These are phyloP conservation scores for Fusarium coicis DNA, from an alignment of 2,329 filamentous ascomycete species.

Conservation along the genomic window DNA sequence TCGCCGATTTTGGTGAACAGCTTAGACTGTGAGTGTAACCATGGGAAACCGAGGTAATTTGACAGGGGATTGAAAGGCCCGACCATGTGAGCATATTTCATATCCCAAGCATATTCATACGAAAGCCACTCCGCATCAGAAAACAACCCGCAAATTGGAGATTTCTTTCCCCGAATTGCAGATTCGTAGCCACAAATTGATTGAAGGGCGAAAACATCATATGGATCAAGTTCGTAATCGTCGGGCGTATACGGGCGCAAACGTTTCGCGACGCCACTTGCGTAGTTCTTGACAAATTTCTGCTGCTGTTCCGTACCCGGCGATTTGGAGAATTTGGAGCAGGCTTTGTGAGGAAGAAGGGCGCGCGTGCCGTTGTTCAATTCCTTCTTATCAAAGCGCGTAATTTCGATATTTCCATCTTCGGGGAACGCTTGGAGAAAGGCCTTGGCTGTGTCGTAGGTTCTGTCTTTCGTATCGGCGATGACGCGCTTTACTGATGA, in stretches of 20 bases:
- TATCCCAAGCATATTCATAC: slow-evolving; percentile 42
- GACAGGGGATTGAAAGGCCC: slow-evolving; percentile 38
- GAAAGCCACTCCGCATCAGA: slow-evolving; percentile 40
- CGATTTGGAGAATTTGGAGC: slow-evolving; percentile 33
- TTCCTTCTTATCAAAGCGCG: slow-evolving; percentile 32
- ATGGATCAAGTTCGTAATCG: slow-evolving; percentile 30
- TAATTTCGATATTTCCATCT: slow-evolving; percentile 25
- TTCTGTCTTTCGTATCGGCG: slow-evolving; percentile 38
- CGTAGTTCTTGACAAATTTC: slow-evolving; percentile 35
- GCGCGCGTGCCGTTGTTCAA: slow-evolving; percentile 37
- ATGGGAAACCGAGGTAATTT: slow-evolving; percentile 35
- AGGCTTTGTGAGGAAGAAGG: slow-evolving; percentile 41
- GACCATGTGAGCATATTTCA: slow-evolving; percentile 42
- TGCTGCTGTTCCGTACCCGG: slow-evolving; percentile 31
- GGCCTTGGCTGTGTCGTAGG: slow-evolving; percentile 36
- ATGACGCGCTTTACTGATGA: slow-evolving; percentile 37
- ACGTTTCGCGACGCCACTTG: slow-evolving; percentile 22
- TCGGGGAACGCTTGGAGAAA: slow-evolving; percentile 29
- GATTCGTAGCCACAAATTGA: slow-evolving; percentile 42
- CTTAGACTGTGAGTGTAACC: slow-evolving; percentile 31
- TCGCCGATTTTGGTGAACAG: slow-evolving; percentile 25
- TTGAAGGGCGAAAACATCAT: slow-evolving; percentile 38
- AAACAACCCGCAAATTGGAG: slow-evolving; percentile 29
- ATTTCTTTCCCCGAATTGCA: slow-evolving; percentile 30
- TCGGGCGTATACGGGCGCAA: slow-evolving; percentile 33